Conservation (phyloP, 345 rosid genomes). For the Sisymbrium altissimum region DNA sequence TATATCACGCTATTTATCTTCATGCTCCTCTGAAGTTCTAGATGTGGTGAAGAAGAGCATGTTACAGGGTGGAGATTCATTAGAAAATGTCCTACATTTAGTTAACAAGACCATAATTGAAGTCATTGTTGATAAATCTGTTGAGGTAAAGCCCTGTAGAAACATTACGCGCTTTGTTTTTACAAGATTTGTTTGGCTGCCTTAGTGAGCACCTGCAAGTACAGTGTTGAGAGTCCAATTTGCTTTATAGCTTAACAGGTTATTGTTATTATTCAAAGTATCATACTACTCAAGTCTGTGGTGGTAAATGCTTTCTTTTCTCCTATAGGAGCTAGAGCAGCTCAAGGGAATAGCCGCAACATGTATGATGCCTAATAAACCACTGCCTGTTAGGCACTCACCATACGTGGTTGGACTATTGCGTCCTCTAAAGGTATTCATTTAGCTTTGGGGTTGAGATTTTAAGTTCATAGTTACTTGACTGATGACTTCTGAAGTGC, state of each 20-base stretch:
- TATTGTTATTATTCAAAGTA: neutral
- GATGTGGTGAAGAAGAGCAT: slow-evolving; percentile 78
- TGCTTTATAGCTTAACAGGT: slow-evolving; percentile 1
- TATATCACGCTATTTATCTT: slow-evolving; percentile 56
- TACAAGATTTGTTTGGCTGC: neutral
- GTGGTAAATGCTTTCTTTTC: slow-evolving; percentile 1
- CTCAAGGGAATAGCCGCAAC: slow-evolving; percentile 85
- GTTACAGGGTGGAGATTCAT: slow-evolving; percentile 56
- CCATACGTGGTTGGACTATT: slow-evolving; percentile 74
- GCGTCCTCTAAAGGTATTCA: slow-evolving; percentile 73
- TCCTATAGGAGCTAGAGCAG: slow-evolving; percentile 71
- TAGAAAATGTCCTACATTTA: slow-evolving; percentile 53
- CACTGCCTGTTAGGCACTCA: slow-evolving; percentile 87
- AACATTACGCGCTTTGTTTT: neutral
- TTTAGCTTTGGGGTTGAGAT: neutral
- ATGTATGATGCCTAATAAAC: slow-evolving; percentile 90
- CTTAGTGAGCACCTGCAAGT: neutral
- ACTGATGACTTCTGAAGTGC: slow-evolving; percentile 14
- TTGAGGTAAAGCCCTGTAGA: slow-evolving; percentile 58
- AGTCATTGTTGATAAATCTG: slow-evolving; percentile 75
- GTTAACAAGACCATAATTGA: slow-evolving; percentile 55
- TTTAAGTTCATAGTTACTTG: neutral
- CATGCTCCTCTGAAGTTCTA: slow-evolving; percentile 64
- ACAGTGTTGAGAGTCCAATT: neutral
- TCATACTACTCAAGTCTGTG: neutral